phyloP scores from a whole-genome alignment of 768 basidiomycete genomes.

The Glaciozyma martinii region DNA sequence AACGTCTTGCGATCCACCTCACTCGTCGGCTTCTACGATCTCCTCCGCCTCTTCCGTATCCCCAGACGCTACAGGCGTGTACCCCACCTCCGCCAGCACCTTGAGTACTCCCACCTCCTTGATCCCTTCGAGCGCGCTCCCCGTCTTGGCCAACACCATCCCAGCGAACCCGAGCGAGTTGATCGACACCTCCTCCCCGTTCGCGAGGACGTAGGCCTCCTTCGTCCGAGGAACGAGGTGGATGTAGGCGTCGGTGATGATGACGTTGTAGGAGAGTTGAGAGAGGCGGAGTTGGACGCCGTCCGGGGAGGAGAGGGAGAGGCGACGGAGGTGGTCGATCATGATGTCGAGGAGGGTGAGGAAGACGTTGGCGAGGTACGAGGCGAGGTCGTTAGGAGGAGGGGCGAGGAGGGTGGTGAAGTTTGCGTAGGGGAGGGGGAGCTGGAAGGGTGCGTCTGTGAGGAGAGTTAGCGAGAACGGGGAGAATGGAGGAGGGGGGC shows the following conservation, averaged over 20 bases:
- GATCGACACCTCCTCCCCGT: constrained; percentile 48
- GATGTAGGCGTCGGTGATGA: constrained; percentile 73
- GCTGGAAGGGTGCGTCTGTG: constrained; percentile 21
- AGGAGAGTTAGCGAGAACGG: background rate
- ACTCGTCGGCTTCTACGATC: background rate
- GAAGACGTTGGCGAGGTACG: constrained; percentile 54
- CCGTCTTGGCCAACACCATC: constrained; percentile 75
- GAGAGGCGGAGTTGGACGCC: constrained; percentile 46
- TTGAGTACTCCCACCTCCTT: constrained; percentile 54
- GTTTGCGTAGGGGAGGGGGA: constrained; percentile 28
- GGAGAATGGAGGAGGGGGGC: background rate
- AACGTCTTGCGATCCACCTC: too few species aligned
- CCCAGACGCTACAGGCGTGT: constrained; percentile 42
- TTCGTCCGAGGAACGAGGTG: constrained; percentile 69
- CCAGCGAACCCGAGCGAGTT: constrained; percentile 88
- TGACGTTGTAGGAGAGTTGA: constrained; percentile 69
- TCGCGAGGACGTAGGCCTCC: constrained; percentile 52
- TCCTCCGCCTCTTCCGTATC: constrained; percentile 4
- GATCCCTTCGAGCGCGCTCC: constrained; percentile 62
- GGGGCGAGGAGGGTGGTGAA: constrained; percentile 22
- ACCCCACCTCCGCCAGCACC: constrained; percentile 57
- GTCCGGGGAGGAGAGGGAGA: constrained; percentile 51
- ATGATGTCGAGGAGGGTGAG: constrained; percentile 65
- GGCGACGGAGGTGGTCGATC: constrained; percentile 49
- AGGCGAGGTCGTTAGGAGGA: constrained; percentile 41